phyloP scores from a whole-genome alignment of 139 green algal genomes.

The Tetratostichococcus sp. region DNA sequence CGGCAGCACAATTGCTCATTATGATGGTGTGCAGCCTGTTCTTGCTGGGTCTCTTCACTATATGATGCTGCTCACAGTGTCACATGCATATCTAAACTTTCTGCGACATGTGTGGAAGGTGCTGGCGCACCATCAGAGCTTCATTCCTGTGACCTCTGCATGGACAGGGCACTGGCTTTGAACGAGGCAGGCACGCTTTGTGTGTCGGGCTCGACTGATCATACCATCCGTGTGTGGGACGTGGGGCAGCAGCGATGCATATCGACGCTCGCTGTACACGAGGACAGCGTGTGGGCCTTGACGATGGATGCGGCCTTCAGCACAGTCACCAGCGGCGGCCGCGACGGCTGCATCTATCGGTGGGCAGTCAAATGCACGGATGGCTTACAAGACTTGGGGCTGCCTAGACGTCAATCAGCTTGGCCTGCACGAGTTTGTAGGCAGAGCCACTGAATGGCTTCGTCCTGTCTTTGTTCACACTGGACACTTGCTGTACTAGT shows the following conservation, averaged over 20 bases:
- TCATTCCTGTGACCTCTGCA: neutral
- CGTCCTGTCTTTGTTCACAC: no score
- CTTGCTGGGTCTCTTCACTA: no score
- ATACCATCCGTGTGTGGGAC: conserved; percentile 89
- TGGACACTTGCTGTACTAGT: no score
- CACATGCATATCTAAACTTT: neutral
- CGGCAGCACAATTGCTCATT: no score
- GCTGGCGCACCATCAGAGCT: no score
- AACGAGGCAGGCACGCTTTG: conserved; percentile 58
- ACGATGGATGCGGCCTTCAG: conserved; percentile 33
- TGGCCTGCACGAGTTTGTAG: no score
- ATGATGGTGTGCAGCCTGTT: no score
- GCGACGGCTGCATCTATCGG: conserved; percentile 69
- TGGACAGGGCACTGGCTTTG: conserved; percentile 48
- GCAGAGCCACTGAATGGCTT: no score
- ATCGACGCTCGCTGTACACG: conserved; percentile 70
- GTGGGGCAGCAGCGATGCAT: conserved; percentile 81
- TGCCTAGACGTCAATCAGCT: no score
- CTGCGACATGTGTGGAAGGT: no score
- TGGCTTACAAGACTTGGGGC: no score
- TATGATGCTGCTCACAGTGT: no score
- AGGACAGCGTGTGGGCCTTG: conserved; percentile 84
- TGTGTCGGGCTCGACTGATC: conserved; percentile 73
- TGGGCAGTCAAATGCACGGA: neutral
- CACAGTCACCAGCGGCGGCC: conserved; percentile 69